A percentile compares a stretch with the other conserved stretches of the same genome.
Evolutionary conservation across 140 eudicot species (phyloP).

Genomic region (Ambrosia hybrid): DNA sequence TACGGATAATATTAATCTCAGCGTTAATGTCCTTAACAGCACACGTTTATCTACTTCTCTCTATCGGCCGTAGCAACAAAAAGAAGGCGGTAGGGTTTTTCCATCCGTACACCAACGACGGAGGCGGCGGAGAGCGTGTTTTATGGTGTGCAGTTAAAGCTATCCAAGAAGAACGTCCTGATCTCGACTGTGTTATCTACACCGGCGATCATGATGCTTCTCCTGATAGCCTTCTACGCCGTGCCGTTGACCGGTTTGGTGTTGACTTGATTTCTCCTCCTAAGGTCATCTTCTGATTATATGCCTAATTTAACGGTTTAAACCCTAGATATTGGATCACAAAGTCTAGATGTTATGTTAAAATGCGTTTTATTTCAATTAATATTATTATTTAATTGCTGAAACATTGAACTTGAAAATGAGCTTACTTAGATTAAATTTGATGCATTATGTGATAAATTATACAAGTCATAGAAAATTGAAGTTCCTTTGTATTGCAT

Average conservation of each 20-base stretch:
- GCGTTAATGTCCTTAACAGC: constrained; percentile 13
- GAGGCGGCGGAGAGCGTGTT: constrained; percentile 99
- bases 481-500: not conserved
- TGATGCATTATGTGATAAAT: not conserved
- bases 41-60: constrained; percentile 12
- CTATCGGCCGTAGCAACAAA: constrained; percentile 40
- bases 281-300: constrained; percentile 44
- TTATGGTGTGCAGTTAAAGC: constrained; percentile 91
- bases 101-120: constrained; percentile 96
- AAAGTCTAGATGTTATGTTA: too few relatives aligned
- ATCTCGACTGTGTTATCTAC: constrained; percentile 74
- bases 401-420: too few relatives aligned
- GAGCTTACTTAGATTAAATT: not conserved
- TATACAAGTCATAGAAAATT: too few relatives aligned
- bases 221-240: constrained; percentile 57
- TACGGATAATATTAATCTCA: constrained; percentile 22
- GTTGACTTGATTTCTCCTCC: constrained; percentile 63
- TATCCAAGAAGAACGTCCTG: constrained; percentile 66
- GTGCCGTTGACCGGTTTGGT: constrained; percentile 89
- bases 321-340: constrained; percentile 3
- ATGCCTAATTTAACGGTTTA: not conserved
- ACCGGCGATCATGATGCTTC: constrained; percentile 96
- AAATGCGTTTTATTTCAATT: too few relatives aligned
- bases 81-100: constrained; percentile 74
- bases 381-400: too few relatives aligned